Base-by-base conservation (phyloP, 768 basidiomycete genomes). In the Suillus placidus region DNA sequence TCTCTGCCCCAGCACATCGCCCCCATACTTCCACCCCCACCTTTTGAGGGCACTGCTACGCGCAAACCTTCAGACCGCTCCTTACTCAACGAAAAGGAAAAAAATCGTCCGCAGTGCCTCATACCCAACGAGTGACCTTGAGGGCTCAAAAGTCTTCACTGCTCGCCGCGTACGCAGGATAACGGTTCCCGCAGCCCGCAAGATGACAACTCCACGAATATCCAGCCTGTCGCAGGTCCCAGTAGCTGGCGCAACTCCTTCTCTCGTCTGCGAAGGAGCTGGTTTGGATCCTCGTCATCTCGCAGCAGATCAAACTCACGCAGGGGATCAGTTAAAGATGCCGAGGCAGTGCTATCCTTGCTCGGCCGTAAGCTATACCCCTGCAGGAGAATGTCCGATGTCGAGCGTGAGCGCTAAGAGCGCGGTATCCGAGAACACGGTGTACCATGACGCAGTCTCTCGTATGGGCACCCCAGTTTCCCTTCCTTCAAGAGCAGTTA, bases 371-470 rank as follows among this genome's bases (percentile, higher is more conserved):
- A 83, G 82, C 30, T 68, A 80, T 13, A 75, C 71, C 30, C 67
- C 75, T 9, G 81, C 82, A 35, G 82, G 80, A 8, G 73, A 75
- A 4, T 82, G 90, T 5, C 90, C 90, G 0, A 73, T 84, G 37
- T 91, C 91, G 0, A 79, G 79, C 56, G 77, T 85, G 45, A 91
- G 89, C 63, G 80, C 78, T 23, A 79, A 76, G 65, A 90, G 88
- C 62, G 82, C 78, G 6, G 66, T 79, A 16, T 86, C 85, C 1
- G 88, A 84, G 5, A 82, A 78, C 37, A 89, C 88, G 0, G 69
- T 88, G 3, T 91, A 87, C 68, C 86, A 87, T 66, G 89, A 91
- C 70, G 89, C 90, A 0, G 64, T 74, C 4, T 88, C 88, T 0
- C 75, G 77, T 12, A 75, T 81, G 13, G 75, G 69, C 2, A 85